A percentile compares a stretch with the other conserved stretches of the same genome.
These are phyloP conservation scores for Ramularia collo-cygni DNA, from an alignment of 2,329 filamentous ascomycete species.

Conservation along the genomic window DNA sequence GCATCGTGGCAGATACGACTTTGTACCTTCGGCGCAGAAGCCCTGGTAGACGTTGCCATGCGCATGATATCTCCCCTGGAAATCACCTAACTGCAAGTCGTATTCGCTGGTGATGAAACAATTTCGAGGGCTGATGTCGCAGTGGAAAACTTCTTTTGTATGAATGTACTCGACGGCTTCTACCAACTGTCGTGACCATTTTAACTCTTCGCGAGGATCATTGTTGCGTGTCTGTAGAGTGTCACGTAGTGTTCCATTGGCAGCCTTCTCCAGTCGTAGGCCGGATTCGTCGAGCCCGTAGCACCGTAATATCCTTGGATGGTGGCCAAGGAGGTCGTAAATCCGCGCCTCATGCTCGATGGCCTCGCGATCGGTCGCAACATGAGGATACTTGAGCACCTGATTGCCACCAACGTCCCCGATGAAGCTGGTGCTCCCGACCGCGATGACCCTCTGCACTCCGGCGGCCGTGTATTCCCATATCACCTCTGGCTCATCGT, in stretches of 20 bases:
- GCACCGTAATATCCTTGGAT: constrained; percentile 7
- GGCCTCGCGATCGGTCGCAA: constrained; percentile 5
- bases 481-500: constrained; percentile 9
- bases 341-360: constrained; percentile 11
- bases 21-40: constrained; percentile 9
- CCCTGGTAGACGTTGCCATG: constrained; percentile 6
- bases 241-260: constrained; percentile 10
- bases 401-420: constrained; percentile 9
- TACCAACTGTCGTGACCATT: no score
- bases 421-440: constrained; percentile 11
- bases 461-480: constrained; percentile 10
- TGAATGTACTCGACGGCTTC: no score
- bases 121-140: no score
- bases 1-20: constrained; percentile 9
- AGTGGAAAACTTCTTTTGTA: no score
- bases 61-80: constrained; percentile 7
- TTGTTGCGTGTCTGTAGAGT: no score
- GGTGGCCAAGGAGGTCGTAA: constrained; percentile 9
- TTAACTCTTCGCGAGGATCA: no score
- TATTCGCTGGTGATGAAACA: no score
- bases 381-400: constrained; percentile 10
- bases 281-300: constrained; percentile 9
- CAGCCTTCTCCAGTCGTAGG: constrained; percentile 7
- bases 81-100: constrained; percentile 12
- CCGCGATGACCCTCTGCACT: constrained; percentile 7